Percentiles rank a stretch among this genome's conserved stretches.
Conservation (phyloP, 768 basidiomycete genomes). For the Termitomyces bulborhizus region DNA sequence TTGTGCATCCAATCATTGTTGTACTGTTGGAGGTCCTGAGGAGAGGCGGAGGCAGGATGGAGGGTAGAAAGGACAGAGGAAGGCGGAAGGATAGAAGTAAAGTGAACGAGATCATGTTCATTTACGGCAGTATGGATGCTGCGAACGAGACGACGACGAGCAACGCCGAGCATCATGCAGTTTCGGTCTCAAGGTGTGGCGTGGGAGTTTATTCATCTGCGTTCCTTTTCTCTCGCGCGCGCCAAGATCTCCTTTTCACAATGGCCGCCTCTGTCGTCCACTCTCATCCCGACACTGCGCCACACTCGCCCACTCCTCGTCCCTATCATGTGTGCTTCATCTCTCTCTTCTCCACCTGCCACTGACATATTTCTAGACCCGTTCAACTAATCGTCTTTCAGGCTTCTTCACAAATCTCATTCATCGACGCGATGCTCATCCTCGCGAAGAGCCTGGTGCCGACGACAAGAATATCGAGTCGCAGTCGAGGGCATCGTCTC, state of each 20-base stretch:
- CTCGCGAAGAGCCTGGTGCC: constrained; percentile 26
- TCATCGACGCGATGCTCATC: constrained; percentile 54
- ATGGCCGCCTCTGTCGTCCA: too few relatives aligned
- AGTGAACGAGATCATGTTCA: constrained; percentile 56
- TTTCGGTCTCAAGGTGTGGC: constrained; percentile 7
- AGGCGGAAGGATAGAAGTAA: constrained; percentile 56
- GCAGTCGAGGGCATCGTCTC: constrained; percentile 50
- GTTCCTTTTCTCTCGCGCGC: too few relatives aligned
- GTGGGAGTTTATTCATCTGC: constrained; percentile 8
- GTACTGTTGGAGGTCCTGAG: constrained; percentile 67
- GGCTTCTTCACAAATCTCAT: constrained; percentile 83
- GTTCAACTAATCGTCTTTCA: constrained; percentile 69
- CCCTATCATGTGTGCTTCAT: constrained; percentile 37
- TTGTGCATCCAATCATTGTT: constrained; percentile 98
- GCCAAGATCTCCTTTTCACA: too few relatives aligned
- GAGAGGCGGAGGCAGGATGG: constrained; percentile 35
- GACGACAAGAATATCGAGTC: constrained; percentile 13
- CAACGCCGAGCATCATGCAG: constrained; percentile 4
- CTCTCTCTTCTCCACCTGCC: neutral
- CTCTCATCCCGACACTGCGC: neutral
- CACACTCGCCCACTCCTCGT: neutral
- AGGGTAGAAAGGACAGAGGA: constrained; percentile 67
- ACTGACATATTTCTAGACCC: constrained; percentile 13
- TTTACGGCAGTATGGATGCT: constrained; percentile 30
- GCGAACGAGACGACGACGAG: constrained; percentile 11